A percentile compares a stretch with the other conserved stretches of the same genome.
phyloP scores from a whole-genome alignment of 495 filamentous ascomycete species.

The Penicillium goetzii region DNA sequence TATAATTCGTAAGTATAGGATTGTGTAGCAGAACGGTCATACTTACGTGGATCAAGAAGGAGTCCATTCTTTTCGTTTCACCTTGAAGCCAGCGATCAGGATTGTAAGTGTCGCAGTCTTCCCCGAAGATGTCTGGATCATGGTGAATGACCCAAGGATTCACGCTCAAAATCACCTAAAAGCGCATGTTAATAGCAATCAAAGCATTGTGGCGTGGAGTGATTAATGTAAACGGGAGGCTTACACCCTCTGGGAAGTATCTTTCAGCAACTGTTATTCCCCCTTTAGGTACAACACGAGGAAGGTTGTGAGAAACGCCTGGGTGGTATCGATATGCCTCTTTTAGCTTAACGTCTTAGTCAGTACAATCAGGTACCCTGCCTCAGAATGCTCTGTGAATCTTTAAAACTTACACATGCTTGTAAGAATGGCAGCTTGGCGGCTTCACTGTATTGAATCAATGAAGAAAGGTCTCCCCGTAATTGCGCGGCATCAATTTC shows the following conservation, averaged over 20 bases:
- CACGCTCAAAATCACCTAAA: conserved; percentile 45
- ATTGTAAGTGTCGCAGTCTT: conserved; percentile 49
- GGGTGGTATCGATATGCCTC: conserved; percentile 55
- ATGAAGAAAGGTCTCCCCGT: conserved; percentile 27
- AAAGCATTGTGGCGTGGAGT: not conserved
- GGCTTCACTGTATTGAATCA: conserved; percentile 33
- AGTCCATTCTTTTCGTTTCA: conserved; percentile 36
- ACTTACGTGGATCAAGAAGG: conserved; percentile 39
- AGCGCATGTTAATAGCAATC: not conserved
- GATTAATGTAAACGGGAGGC: not conserved
- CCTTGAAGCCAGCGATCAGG: conserved; percentile 50
- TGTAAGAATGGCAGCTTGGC: conserved; percentile 42
- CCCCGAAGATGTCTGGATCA: conserved; percentile 45
- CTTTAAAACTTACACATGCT: conserved; percentile 34
- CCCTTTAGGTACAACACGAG: conserved; percentile 34
- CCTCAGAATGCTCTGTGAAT: not conserved
- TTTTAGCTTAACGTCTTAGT: conserved; percentile 40
- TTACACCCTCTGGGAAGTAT: conserved; percentile 45
- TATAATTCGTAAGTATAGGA: not conserved
- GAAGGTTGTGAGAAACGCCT: conserved; percentile 31
- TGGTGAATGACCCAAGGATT: conserved; percentile 52
- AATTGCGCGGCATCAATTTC: conserved; percentile 44
- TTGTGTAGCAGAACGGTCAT: not conserved
- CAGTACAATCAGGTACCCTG: not conserved
- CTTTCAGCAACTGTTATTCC: conserved; percentile 36